A percentile compares a stretch with the other conserved stretches of the same genome.
Evolutionary conservation across 2,329 filamentous ascomycete genomes (phyloP).

Genomic region (Didymella glomerata): DNA sequence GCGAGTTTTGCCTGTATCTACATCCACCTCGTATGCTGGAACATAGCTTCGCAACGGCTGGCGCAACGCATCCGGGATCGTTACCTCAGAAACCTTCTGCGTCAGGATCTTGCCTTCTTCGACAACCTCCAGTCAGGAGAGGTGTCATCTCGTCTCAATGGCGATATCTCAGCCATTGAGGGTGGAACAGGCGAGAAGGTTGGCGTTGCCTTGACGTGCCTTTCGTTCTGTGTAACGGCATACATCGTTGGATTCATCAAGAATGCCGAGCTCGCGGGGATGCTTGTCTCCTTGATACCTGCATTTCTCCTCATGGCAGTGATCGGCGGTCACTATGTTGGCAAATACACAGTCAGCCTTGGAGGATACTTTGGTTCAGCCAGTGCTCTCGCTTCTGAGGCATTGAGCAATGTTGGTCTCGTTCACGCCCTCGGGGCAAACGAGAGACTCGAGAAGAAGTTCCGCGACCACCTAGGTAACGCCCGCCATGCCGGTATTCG

Average conservation of each 20-base stretch:
- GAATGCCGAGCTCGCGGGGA: slow-evolving; percentile 68
- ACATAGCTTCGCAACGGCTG: slow-evolving; percentile 68
- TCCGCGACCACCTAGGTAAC: slow-evolving; percentile 61
- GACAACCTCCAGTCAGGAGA: slow-evolving; percentile 70
- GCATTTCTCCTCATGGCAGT: slow-evolving; percentile 68
- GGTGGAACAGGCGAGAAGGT: slow-evolving; percentile 76
- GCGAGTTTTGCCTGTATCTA: slow-evolving; percentile 72
- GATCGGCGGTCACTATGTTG: slow-evolving; percentile 63
- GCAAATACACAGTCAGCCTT: slow-evolving; percentile 61
- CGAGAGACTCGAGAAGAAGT: slow-evolving; percentile 66
- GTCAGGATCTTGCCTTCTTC: slow-evolving; percentile 70
- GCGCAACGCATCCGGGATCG: slow-evolving; percentile 68
- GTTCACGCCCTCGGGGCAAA: slow-evolving; percentile 71
- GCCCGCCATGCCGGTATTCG: slow-evolving; percentile 64
- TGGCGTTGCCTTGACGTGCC: slow-evolving; percentile 68
- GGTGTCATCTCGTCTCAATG: slow-evolving; percentile 69
- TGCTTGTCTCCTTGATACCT: slow-evolving; percentile 69
- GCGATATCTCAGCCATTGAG: slow-evolving; percentile 72
- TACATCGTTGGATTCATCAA: slow-evolving; percentile 74
- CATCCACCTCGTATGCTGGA: slow-evolving; percentile 70
- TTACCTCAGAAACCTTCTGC: slow-evolving; percentile 67
- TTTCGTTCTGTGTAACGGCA: slow-evolving; percentile 72
- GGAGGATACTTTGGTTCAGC: slow-evolving; percentile 64
- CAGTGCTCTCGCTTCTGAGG: slow-evolving; percentile 69
- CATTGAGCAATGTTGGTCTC: slow-evolving; percentile 66